Evolutionary conservation across 306 rosid species (phyloP).

Genomic region (Acacia confusa): DNA sequence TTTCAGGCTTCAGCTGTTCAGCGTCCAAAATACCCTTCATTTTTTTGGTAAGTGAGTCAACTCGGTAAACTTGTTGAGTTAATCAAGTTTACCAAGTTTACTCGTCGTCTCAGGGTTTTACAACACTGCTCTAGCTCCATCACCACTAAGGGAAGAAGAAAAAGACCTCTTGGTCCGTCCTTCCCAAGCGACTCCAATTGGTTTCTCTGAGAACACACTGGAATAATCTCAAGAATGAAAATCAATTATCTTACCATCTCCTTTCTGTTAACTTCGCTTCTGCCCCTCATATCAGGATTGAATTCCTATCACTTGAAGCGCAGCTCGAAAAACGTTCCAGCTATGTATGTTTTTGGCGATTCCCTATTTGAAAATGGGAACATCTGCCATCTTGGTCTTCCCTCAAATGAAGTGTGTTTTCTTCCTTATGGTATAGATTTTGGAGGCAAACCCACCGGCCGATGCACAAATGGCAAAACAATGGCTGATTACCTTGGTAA

Average conservation of each 20-base stretch:
- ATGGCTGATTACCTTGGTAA: constrained; percentile 46
- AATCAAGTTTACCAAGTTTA: too few species aligned
- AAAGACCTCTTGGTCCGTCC: neutral
- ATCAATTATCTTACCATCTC: neutral
- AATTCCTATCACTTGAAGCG: neutral
- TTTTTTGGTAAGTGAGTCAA: too few species aligned
- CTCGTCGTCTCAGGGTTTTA: too few species aligned
- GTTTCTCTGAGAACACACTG: neutral
- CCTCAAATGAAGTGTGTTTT: neutral
- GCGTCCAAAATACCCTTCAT: too few species aligned
- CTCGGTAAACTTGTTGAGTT: too few species aligned
- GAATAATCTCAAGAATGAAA: constrained; percentile 9
- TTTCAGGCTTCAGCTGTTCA: too few species aligned
- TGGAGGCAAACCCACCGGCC: constrained; percentile 34
- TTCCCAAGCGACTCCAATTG: neutral
- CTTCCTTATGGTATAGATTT: constrained; percentile 47
- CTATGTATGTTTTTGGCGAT: constrained; percentile 52
- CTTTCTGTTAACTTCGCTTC: constrained; percentile 8
- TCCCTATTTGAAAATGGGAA: constrained; percentile 44
- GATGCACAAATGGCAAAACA: constrained; percentile 43
- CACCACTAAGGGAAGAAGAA: neutral
- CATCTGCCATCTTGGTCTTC: constrained; percentile 18
- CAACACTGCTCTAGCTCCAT: neutral
- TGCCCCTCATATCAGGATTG: neutral
- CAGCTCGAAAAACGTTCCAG: constrained; percentile 19